Base-by-base conservation (phyloP, 345 rosid genomes). In the Populus davidiana region DNA sequence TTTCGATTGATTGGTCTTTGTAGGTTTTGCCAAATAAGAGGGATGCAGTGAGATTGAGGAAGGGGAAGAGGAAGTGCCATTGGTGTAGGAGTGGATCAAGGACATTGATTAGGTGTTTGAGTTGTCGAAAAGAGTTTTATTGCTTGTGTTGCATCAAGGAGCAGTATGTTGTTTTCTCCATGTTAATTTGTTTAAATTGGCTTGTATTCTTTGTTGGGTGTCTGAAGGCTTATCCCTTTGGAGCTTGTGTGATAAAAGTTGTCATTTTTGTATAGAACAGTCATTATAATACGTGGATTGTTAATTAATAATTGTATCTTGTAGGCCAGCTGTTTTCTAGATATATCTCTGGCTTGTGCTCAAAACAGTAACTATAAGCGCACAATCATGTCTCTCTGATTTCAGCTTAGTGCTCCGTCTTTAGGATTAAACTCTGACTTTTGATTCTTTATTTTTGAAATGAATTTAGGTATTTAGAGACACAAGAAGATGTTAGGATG, bases 31-130 rank as follows among this genome's bases (percentile, higher is more conserved):
- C 92, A 13, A 87, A 76, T 80, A 90, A 84, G 86, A 90, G 81
- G 75, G 80, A 87, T 74, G 73, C 83, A 78, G 86, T 83, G 83
- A 88, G 77, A 84, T 78, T 86, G 69, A 88, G 85, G 85, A 85
- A 83, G 78, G 87, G 85, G 77, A 89, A 86, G 86, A 89, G 89
- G 85, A 91, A 85, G 89, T 96, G 99, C 43, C 99, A 96, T 77
- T 89, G 91, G 96, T 96, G 99, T 85, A 86, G 88, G 84, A 89
- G 86, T 44, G 84, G 86, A 31, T 78, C 85, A 77, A 77, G 52
- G 85, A 77, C 77, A 77, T 85, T 96, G 89, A 80, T 92, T 68
- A 79, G 84, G 81, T 93, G 99, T 85, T 85, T 86, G 1, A 92
- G 86, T 41, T 96, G 99, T 86, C 80, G 79, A 69, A 88, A 86